These are phyloP conservation scores for Colletotrichum limetticola DNA, from an alignment of 2,329 filamentous ascomycete species.

Conservation along the genomic window DNA sequence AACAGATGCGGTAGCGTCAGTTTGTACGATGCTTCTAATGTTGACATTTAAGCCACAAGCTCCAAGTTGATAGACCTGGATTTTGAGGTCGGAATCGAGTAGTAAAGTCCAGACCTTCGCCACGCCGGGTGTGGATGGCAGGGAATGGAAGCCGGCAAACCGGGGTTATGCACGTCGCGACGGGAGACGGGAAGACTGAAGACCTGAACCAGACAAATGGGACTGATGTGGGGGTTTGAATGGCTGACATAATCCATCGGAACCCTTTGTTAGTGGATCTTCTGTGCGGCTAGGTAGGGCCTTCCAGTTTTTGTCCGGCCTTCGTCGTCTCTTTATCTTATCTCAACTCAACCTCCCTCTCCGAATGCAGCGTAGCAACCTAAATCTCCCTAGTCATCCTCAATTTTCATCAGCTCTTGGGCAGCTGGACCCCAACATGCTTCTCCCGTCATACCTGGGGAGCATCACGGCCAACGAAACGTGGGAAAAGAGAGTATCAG, in stretches of 20 bases:
- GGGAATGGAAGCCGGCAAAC: slow-evolving; percentile 16
- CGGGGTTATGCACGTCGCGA: slow-evolving; percentile 24
- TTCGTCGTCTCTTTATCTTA: slow-evolving; percentile 33
- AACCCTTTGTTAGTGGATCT: not conserved
- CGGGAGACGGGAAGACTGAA: slow-evolving; percentile 12
- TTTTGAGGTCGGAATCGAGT: not conserved
- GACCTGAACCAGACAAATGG: slow-evolving; percentile 27
- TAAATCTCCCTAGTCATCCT: slow-evolving; percentile 22
- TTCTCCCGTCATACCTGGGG: not conserved
- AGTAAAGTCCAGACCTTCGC: slow-evolving; percentile 19
- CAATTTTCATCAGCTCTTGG: slow-evolving; percentile 9
- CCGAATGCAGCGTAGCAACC: slow-evolving; percentile 2
- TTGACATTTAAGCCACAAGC: not conserved
- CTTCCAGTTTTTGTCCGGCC: slow-evolving; percentile 5
- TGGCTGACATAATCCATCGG: slow-evolving; percentile 24
- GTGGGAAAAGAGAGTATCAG: not conserved
- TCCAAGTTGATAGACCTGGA: not conserved
- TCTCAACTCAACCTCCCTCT: slow-evolving; percentile 16
- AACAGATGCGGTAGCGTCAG: not conserved
- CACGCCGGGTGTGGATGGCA: slow-evolving; percentile 6
- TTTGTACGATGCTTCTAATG: not conserved
- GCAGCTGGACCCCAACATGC: not conserved
- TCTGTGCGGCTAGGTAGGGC: not conserved
- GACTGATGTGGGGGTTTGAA: slow-evolving; percentile 10
- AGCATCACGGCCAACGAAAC: not conserved